Base-by-base conservation (phyloP, 805 yeast genomes). In the Hagleromyces aurorensis region DNA sequence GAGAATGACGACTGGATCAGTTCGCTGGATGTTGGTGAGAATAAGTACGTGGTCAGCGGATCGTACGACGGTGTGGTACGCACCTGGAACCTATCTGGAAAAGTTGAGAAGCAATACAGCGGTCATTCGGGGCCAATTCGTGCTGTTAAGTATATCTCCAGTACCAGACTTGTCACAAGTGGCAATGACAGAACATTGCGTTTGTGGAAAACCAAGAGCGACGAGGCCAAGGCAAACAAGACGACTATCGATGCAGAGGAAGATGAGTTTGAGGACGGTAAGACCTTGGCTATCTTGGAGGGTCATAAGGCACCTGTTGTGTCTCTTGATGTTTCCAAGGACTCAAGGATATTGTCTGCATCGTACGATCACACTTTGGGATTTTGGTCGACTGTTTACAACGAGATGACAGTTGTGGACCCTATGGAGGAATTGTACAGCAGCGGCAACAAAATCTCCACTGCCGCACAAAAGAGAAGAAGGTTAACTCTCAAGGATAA, bases 1-100 rank as follows among this genome's bases (percentile, higher is more conserved):
- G 73, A 76, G 50, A 86, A 89, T 50, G 95, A 89, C 39, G 98
- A 91, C 59, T 91, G 98, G 98, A 74, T 91, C 14, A 83, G 95
- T 13, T 70, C 93, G 1, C 57, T 64, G 44, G 74, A 62, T 36
- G 59, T 50, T 7, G 57, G 62, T 18, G 37, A 42, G 4, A 57
- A 62, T 23, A 40, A 40, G 12, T 68, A 76, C 18, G 81, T 89
- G 31, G 65, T 86, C 25, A 75, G 91, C 9, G 98, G 97, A 21
- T 77, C 94, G 0, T 91, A 87, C 51, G 98, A 91, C 55, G 97
- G 97, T 45, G 71, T 89, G 17, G 95, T 89, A 14, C 72, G 97
- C 41, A 75, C 91, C 7, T 91, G 87, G 76, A 78, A 84, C 51
- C 60, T 73, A 57, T 70, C 83, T 10, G 97, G 96, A 7, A 68